These are phyloP conservation scores for Chaetoscypha palmicola DNA, from an alignment of 2,329 filamentous ascomycete species.

Conservation along the genomic window DNA sequence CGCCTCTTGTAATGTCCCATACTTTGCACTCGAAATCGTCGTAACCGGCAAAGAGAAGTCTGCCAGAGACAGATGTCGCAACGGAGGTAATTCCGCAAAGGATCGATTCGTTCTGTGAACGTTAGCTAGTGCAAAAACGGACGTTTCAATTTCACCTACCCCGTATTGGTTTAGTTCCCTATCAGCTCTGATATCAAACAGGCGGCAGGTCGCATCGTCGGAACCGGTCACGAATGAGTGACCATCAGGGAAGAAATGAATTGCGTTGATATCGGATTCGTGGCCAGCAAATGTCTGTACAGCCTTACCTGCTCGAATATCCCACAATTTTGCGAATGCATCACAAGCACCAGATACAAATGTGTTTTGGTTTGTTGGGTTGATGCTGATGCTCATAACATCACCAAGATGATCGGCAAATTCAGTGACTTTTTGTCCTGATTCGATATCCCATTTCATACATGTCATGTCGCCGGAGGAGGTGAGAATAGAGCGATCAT, in stretches of 20 bases:
- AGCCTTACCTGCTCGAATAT: constrained; percentile 95
- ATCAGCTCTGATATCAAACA: constrained; percentile 97
- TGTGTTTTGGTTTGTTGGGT: constrained; percentile 97
- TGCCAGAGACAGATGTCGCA: constrained; percentile 92
- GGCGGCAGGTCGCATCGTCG: constrained; percentile 91
- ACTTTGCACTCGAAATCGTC: constrained; percentile 99
- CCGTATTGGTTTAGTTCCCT: constrained; percentile 65
- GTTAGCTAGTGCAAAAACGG: background rate
- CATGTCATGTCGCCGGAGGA: constrained; percentile 99
- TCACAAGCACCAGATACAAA: constrained; percentile 99
- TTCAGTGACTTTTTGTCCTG: constrained; percentile 92
- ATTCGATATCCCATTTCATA: constrained; percentile 99
- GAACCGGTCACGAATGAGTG: constrained; percentile 98
- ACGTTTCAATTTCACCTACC: constrained; percentile 39
- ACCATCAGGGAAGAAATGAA: constrained; percentile 98
- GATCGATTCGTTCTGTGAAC: constrained; percentile 79
- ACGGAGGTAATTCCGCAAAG: constrained; percentile 98
- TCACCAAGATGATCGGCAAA: constrained; percentile 98
- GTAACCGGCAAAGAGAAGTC: constrained; percentile 92
- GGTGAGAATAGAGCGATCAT: constrained; percentile 93
- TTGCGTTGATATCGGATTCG: constrained; percentile 98
- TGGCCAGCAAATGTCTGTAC: constrained; percentile 98
- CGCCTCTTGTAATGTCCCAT: constrained; percentile 93
- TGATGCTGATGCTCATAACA: constrained; percentile 99
- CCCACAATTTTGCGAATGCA: constrained; percentile 97